A percentile compares a stretch with the other conserved stretches of the same genome.
phyloP scores from a whole-genome alignment of 352 stramenopile species.

The Plasmopara viticola region DNA sequence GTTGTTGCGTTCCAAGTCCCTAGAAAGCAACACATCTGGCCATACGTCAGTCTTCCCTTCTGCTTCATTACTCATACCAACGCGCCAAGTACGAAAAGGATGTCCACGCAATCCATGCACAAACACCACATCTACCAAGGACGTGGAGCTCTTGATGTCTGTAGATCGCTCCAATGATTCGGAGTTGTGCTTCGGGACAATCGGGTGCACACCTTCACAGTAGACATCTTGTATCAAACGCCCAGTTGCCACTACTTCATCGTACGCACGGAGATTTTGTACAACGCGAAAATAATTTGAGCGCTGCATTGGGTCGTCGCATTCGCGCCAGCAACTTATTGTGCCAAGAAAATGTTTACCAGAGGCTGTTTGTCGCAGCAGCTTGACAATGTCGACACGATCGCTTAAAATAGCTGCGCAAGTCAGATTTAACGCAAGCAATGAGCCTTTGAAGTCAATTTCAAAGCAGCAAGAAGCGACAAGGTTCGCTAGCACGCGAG shows the following conservation, averaged over 20 bases:
- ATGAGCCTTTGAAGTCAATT: constrained; percentile 28
- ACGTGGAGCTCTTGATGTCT: constrained; percentile 1
- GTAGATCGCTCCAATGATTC: constrained; percentile 6
- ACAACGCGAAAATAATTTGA: constrained; percentile 73
- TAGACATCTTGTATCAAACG: constrained; percentile 45
- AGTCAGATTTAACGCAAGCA: constrained; percentile 15
- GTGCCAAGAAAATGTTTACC: constrained; percentile 38
- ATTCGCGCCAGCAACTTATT: constrained; percentile 35
- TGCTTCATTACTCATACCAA: too few relatives aligned
- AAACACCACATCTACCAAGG: constrained; percentile 67
- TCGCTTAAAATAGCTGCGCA: constrained; percentile 19
- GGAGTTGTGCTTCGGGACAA: constrained; percentile 33
- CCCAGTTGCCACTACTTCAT: constrained; percentile 33
- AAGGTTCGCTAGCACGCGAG: constrained; percentile 72
- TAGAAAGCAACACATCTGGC: constrained; percentile 62
- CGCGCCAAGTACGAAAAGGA: constrained; percentile 78
- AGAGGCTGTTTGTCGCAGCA: constrained; percentile 37
- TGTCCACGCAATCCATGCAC: constrained; percentile 79
- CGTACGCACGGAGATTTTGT: constrained; percentile 56
- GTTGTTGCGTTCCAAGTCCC: constrained; percentile 38
- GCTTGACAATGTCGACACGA: constrained; percentile 45
- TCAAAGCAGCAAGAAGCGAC: constrained; percentile 45
- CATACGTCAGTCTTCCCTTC: constrained; percentile 60
- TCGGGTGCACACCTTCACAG: constrained; percentile 71
- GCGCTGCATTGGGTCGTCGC: constrained; percentile 56